phyloP scores from a whole-genome alignment of 768 basidiomycete genomes.

The Dentipellis fragilis region DNA sequence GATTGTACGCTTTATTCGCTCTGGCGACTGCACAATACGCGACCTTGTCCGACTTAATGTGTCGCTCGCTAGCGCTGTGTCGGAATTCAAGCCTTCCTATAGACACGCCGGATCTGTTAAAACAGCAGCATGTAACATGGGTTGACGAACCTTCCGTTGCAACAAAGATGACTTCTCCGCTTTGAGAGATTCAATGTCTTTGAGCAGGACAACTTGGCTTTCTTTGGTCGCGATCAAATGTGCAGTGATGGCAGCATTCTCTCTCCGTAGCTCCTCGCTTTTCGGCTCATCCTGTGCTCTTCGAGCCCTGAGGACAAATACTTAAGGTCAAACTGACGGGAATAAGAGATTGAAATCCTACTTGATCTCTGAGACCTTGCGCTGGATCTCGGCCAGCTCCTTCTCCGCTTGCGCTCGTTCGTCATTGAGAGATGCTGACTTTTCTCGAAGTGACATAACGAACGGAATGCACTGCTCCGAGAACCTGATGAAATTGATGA shows the following conservation, averaged over 20 bases:
- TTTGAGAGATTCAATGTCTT: conserved; percentile 65
- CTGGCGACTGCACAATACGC: conserved; percentile 86
- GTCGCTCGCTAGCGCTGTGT: conserved; percentile 49
- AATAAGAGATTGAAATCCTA: conserved; percentile 15
- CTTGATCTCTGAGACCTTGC: conserved; percentile 47
- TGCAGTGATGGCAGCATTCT: conserved; percentile 52
- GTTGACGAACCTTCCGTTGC: conserved; percentile 45
- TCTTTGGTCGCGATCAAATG: conserved; percentile 66
- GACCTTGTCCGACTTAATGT: conserved; percentile 52
- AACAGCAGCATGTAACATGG: too few relatives aligned
- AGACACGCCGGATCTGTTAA: neutral
- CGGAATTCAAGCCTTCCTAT: conserved; percentile 53
- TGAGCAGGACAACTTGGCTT: conserved; percentile 43
- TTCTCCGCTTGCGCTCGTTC: conserved; percentile 52
- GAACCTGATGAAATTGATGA: conserved; percentile 92
- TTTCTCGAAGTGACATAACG: conserved; percentile 49
- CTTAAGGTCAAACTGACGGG: neutral
- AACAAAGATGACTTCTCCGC: conserved; percentile 55
- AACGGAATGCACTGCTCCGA: conserved; percentile 63
- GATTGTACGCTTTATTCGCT: conserved; percentile 79
- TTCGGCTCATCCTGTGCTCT: conserved; percentile 62
- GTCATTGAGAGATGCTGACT: conserved; percentile 43
- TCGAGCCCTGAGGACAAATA: conserved; percentile 36
- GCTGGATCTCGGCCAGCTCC: conserved; percentile 38
- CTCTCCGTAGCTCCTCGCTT: conserved; percentile 46